Evolutionary conservation across 371 early-diverging fungal genomes (phyloP).

Genomic region (Choanephora cucurbitarum): DNA sequence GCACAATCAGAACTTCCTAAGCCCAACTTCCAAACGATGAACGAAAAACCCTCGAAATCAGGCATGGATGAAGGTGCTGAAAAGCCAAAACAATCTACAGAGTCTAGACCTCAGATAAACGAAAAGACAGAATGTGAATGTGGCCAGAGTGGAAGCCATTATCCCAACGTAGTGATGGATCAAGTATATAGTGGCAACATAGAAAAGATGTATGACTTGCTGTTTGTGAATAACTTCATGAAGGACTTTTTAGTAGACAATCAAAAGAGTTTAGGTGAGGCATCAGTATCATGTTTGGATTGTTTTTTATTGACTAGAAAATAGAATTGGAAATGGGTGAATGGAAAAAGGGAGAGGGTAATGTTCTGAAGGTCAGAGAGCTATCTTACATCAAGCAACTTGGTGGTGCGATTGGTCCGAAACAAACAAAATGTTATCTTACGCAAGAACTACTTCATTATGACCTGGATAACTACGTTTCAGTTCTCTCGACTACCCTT

Average conservation of each 20-base stretch:
- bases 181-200: slow-evolving; percentile 52
- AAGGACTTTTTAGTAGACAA: slow-evolving; percentile 41
- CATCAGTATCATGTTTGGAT: neutral
- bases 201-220: slow-evolving; percentile 49
- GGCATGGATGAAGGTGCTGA: neutral
- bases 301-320: slow-evolving; percentile 21
- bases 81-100: neutral
- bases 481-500: slow-evolving; percentile 62
- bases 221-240: slow-evolving; percentile 46
- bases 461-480: slow-evolving; percentile 63
- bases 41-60: neutral
- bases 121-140: slow-evolving; percentile 54
- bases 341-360: slow-evolving; percentile 38
- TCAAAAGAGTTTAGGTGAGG: slow-evolving; percentile 51
- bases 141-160: slow-evolving; percentile 47
- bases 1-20: slow-evolving; percentile 3
- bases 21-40: neutral
- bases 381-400: slow-evolving; percentile 44
- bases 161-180: slow-evolving; percentile 49
- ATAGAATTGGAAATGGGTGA: slow-evolving; percentile 43
- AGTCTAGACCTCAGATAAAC: slow-evolving; percentile 14
- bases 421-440: slow-evolving; percentile 67
- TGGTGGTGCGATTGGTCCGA: slow-evolving; percentile 58
- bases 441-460: slow-evolving; percentile 59
- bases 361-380: slow-evolving; percentile 33